Evolutionary conservation across 1,284 basidiomycete species (phyloP).

Genomic region (Ustilago lituana): DNA sequence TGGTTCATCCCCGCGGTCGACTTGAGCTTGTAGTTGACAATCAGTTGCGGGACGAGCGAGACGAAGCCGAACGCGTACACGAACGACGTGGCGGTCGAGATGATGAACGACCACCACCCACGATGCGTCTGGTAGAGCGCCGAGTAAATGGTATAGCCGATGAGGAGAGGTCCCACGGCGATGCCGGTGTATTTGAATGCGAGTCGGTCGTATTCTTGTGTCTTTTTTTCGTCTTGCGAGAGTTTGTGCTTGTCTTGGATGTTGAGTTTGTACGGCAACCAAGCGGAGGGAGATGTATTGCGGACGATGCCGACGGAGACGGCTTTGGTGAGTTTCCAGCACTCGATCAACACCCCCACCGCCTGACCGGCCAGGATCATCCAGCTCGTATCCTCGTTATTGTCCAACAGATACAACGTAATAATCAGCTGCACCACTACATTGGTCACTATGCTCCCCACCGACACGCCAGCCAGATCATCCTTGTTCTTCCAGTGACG

Average conservation of each 20-base stretch:
- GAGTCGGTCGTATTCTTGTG: conserved; percentile 88
- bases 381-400: conserved; percentile 90
- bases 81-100: conserved; percentile 81
- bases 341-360: conserved; percentile 85
- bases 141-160: conserved; percentile 88
- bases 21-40: conserved; percentile 82
- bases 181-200: conserved; percentile 91
- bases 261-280: conserved; percentile 80
- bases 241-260: conserved; percentile 92
- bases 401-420: conserved; percentile 91
- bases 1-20: conserved; percentile 92
- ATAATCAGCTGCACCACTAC: conserved; percentile 84
- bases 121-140: conserved; percentile 75
- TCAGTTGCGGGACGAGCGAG: conserved; percentile 68
- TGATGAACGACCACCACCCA: conserved; percentile 94
- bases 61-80: conserved; percentile 98
- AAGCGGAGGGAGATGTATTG: conserved; percentile 72
- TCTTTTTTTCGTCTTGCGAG: conserved; percentile 92
- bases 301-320: conserved; percentile 79
- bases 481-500: conserved; percentile 93
- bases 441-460: conserved; percentile 81
- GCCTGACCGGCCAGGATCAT: conserved; percentile 88
- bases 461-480: conserved; percentile 71
- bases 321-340: conserved; percentile 85
- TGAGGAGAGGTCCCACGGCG: conserved; percentile 82